Conservation (phyloP, 106 monocot genomes). For the Phalaenopsis aphrodite region DNA sequence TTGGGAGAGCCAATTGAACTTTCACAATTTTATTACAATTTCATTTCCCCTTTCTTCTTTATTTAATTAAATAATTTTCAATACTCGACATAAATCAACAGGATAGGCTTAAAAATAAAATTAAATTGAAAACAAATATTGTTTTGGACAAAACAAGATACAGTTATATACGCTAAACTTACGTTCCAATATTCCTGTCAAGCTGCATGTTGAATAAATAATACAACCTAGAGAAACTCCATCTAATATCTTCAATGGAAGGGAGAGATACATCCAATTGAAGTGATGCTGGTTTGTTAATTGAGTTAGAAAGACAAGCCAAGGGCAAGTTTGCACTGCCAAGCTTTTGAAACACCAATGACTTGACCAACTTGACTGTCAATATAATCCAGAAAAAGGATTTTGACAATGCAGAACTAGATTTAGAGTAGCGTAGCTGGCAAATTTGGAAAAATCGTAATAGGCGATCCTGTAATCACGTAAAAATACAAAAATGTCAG, state of each 20-base stretch:
- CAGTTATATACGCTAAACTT: constrained; percentile 19
- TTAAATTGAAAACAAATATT: neutral
- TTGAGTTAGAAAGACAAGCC: constrained; percentile 49
- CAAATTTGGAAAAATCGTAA: constrained; percentile 11
- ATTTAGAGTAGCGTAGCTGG: constrained; percentile 20
- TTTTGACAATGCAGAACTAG: constrained; percentile 14
- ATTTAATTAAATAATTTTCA: neutral
- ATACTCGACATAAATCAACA: neutral
- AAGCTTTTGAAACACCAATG: constrained; percentile 8
- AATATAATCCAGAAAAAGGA: constrained; percentile 4
- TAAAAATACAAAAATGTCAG: neutral
- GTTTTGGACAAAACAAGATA: neutral
- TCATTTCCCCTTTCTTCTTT: neutral
- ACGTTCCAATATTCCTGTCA: constrained; percentile 75
- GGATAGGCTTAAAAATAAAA: constrained; percentile 3
- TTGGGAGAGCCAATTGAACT: neutral
- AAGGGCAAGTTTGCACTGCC: constrained; percentile 33
- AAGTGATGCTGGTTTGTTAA: constrained; percentile 48
- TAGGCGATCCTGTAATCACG: constrained; percentile 24
- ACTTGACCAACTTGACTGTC: constrained; percentile 12
- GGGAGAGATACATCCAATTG: constrained; percentile 60
- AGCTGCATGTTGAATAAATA: constrained; percentile 74
- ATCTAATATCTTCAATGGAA: constrained; percentile 59
- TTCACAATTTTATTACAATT: neutral
- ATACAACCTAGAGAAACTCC: constrained; percentile 58